Conservation (phyloP, 2,329 filamentous ascomycete genomes). For the Huntiella abstrusa region DNA sequence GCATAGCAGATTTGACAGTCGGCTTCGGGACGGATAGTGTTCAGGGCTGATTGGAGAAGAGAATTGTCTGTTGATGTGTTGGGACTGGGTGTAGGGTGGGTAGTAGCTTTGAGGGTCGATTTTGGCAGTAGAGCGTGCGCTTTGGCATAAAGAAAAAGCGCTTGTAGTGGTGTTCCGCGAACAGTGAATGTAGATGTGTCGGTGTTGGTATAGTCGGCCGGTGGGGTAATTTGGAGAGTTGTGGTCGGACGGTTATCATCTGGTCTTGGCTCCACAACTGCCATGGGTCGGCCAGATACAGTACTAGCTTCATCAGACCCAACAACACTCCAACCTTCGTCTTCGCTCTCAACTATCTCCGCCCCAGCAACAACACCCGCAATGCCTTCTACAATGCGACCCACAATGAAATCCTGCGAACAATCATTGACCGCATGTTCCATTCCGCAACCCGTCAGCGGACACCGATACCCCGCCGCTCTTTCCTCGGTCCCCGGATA, state of each 20-base stretch:
- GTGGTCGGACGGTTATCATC: background rate
- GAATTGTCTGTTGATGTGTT: background rate
- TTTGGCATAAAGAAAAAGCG: slow-evolving; percentile 2
- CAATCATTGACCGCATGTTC: slow-evolving; percentile 67
- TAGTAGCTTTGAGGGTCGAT: background rate
- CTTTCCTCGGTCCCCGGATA: slow-evolving; percentile 55
- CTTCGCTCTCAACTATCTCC: slow-evolving; percentile 12
- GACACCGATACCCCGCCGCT: slow-evolving; percentile 54
- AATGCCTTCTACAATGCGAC: slow-evolving; percentile 47
- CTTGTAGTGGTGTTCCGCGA: slow-evolving; percentile 1
- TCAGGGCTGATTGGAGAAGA: slow-evolving; percentile 33
- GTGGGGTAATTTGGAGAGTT: background rate
- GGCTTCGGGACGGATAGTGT: slow-evolving; percentile 47
- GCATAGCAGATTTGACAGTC: slow-evolving; percentile 83
- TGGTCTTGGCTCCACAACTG: background rate
- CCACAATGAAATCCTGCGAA: slow-evolving; percentile 54
- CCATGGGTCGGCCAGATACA: background rate
- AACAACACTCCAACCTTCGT: background rate
- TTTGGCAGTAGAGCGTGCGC: background rate
- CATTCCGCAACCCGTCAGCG: slow-evolving; percentile 42
- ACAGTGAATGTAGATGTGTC: background rate
- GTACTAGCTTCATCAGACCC: background rate
- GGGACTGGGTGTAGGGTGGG: background rate
- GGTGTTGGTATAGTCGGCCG: background rate
- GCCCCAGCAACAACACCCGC: slow-evolving; percentile 31